These are phyloP conservation scores for Hanseniaspora hatyaiensis DNA, from an alignment of 805 yeast species.

Conservation along the genomic window DNA sequence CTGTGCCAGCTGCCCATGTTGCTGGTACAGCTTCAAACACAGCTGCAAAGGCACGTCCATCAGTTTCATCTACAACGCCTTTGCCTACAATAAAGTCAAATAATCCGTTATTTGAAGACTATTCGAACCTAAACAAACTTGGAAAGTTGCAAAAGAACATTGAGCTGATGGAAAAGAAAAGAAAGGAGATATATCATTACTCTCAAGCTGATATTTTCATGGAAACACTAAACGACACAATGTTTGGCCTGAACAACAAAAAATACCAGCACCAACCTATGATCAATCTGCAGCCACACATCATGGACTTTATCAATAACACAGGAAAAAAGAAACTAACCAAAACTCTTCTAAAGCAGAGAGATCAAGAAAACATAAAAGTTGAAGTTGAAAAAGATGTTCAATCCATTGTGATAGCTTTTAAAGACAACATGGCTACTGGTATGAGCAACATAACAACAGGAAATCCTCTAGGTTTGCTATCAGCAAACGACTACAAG, in stretches of 20 bases:
- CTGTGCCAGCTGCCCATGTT: slow-evolving; percentile 17
- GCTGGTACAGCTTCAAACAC: too few relatives aligned
- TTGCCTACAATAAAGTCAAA: slow-evolving; percentile 18
- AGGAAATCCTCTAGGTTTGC: slow-evolving; percentile 9
- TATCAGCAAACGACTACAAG: slow-evolving; percentile 8
- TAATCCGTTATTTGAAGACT: slow-evolving; percentile 27
- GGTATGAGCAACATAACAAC: slow-evolving; percentile 16
- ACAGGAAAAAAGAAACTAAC: slow-evolving; percentile 28
- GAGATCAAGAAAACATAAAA: slow-evolving; percentile 25
- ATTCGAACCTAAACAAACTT: slow-evolving; percentile 24
- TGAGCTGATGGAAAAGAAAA: slow-evolving; percentile 28
- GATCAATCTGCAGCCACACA: slow-evolving; percentile 22
- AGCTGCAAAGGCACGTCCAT: slow-evolving; percentile 18
- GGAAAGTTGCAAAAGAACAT: slow-evolving; percentile 26
- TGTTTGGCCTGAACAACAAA: slow-evolving; percentile 27
- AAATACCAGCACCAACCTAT: slow-evolving; percentile 21
- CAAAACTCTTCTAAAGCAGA: slow-evolving; percentile 26
- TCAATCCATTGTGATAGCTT: neutral
- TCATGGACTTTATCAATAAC: slow-evolving; percentile 27
- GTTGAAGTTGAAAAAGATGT: slow-evolving; percentile 1
- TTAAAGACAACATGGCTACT: slow-evolving; percentile 8
- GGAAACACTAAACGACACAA: slow-evolving; percentile 25
- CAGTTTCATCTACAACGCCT: slow-evolving; percentile 4
- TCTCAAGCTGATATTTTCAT: slow-evolving; percentile 28
- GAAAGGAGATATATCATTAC: slow-evolving; percentile 26